Percentiles rank a stretch among this genome's conserved stretches.
phyloP scores from a whole-genome alignment of 75 land plant species.

The Ceratopteris richardii region DNA sequence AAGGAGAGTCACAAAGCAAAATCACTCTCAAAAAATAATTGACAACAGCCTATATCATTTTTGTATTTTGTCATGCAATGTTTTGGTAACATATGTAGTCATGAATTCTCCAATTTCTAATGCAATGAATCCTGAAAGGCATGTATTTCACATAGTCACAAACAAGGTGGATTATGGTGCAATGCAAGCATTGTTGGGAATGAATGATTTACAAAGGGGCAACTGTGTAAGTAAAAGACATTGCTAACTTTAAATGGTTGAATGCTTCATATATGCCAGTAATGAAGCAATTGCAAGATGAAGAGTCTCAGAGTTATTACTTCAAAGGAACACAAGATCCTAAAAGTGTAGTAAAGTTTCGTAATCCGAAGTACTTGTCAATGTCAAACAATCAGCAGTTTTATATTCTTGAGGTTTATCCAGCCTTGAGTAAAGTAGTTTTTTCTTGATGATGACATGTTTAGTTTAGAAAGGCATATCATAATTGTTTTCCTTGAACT shows the following conservation, averaged over 20 bases:
- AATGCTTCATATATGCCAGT: constrained; percentile 93
- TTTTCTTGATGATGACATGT: constrained; percentile 92
- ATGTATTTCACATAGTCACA: constrained; percentile 85
- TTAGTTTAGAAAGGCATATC: constrained; percentile 72
- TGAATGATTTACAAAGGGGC: constrained; percentile 62
- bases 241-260: constrained; percentile 72
- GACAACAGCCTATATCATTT: constrained; percentile 68
- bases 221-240: constrained; percentile 57
- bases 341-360: constrained; percentile 65
- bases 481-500: constrained; percentile 52
- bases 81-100: constrained; percentile 77
- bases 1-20: constrained; percentile 19
- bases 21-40: constrained; percentile 27
- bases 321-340: constrained; percentile 45
- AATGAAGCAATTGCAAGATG: constrained; percentile 82
- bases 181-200: constrained; percentile 80
- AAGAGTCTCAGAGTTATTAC: constrained; percentile 80
- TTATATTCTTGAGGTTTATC: constrained; percentile 88
- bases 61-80: constrained; percentile 82
- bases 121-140: constrained; percentile 45
- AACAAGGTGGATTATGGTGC: constrained; percentile 71
- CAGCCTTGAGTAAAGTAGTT: constrained; percentile 66
- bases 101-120: constrained; percentile 76
- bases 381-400: constrained; percentile 86
- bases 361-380: constrained; percentile 86